These are phyloP conservation scores for Marasmius oreades DNA, from an alignment of 1,284 basidiomycete genomes.

Conservation along the genomic window DNA sequence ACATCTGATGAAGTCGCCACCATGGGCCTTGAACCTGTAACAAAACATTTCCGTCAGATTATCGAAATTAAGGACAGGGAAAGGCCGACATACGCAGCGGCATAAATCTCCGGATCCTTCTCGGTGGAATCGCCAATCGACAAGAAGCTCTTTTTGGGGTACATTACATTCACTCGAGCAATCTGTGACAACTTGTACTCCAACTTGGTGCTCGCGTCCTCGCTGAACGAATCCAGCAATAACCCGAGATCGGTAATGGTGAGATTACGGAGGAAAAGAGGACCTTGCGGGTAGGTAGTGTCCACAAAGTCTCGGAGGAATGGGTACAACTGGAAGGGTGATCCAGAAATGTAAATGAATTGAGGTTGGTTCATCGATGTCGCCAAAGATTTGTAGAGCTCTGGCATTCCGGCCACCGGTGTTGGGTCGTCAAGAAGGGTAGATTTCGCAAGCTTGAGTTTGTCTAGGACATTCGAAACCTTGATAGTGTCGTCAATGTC, in stretches of 20 bases:
- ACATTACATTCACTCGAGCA: constrained; percentile 8
- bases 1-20: constrained; percentile 12
- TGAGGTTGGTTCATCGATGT: constrained; percentile 31
- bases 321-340: constrained; percentile 39
- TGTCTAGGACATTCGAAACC: constrained; percentile 35
- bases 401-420: constrained; percentile 40
- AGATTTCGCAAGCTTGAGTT: constrained; percentile 27
- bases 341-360: constrained; percentile 39
- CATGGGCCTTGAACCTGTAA: constrained; percentile 2
- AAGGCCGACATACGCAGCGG: constrained; percentile 9
- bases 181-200: constrained; percentile 12
- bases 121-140: constrained; percentile 14
- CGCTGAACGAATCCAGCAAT: background rate
- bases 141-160: constrained; percentile 14
- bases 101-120: constrained; percentile 16
- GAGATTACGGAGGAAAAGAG: constrained; percentile 34
- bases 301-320: constrained; percentile 37
- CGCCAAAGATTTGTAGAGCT: constrained; percentile 34
- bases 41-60: background rate
- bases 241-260: constrained; percentile 28
- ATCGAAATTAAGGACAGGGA: background rate
- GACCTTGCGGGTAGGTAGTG: constrained; percentile 32
- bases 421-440: constrained; percentile 36
- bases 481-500: constrained; percentile 44
- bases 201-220: constrained; percentile 5